phyloP scores from a whole-genome alignment of 257 asterid species.

The Catharanthus roseus region DNA sequence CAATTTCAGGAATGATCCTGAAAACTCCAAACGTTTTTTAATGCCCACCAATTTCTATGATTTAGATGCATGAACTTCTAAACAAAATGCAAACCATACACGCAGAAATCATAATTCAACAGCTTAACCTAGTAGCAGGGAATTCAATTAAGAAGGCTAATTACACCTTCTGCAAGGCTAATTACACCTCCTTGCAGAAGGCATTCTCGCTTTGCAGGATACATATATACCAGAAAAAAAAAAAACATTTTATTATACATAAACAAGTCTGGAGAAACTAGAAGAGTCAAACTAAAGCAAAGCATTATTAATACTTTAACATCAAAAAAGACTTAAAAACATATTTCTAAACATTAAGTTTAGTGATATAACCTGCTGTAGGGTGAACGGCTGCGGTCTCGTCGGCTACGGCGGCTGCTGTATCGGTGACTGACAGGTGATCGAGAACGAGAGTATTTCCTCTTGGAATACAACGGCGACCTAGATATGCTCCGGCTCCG shows the following conservation, averaged over 20 bases:
- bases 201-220: too few relatives aligned
- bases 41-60: neutral
- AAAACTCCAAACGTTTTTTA: neutral
- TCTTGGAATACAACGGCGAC: slow-evolving; percentile 70
- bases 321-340: neutral
- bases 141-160: neutral
- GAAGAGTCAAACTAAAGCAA: neutral
- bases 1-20: neutral
- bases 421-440: slow-evolving; percentile 61
- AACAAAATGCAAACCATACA: neutral
- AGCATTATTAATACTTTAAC: neutral
- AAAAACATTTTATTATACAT: too few relatives aligned
- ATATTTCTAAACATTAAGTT: too few relatives aligned
- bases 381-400: slow-evolving; percentile 64
- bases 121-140: neutral
- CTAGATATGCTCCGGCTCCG: slow-evolving; percentile 53
- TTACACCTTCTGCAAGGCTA: too few relatives aligned
- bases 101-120: neutral
- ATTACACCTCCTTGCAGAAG: neutral
- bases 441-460: slow-evolving; percentile 67
- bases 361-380: slow-evolving; percentile 41
- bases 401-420: slow-evolving; percentile 46
- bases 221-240: neutral
- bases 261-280: neutral
- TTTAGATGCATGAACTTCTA: neutral